These are phyloP conservation scores for Colletotrichum eleusines DNA, from an alignment of 2,329 filamentous ascomycete species.

Conservation along the genomic window DNA sequence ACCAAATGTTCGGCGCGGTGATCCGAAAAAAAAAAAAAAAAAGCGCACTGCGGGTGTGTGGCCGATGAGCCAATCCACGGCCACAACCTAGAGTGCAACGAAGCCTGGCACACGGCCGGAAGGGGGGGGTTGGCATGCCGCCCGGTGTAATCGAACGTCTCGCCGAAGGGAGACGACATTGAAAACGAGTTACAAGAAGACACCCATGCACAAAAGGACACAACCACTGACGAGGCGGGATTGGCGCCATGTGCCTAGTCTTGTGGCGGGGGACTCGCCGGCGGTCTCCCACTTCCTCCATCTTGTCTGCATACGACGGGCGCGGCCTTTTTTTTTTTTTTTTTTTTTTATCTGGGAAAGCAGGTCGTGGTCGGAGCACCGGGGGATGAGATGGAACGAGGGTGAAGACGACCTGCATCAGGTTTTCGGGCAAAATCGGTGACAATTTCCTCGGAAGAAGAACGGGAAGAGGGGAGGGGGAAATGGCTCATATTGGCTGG, in stretches of 20 bases:
- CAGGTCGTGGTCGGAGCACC: conserved; percentile 4
- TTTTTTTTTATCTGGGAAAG: neutral
- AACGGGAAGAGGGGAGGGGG: neutral
- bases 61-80: neutral
- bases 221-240: conserved; percentile 36
- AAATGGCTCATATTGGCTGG: conserved; percentile 34
- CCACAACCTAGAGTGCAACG: neutral
- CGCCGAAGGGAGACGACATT: too few species aligned
- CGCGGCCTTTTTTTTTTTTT: too few species aligned
- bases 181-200: neutral
- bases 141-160: neutral
- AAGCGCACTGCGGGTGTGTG: neutral
- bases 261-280: conserved; percentile 17
- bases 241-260: conserved; percentile 35
- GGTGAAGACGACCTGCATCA: conserved; percentile 2
- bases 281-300: too few species aligned
- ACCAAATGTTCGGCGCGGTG: conserved; percentile 19
- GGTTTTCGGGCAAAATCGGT: conserved; percentile 25
- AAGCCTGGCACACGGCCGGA: conserved; percentile 3
- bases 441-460: neutral
- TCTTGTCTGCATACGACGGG: neutral
- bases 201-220: neutral
- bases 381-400: conserved; percentile 21
- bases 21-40: conserved; percentile 8
- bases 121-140: neutral